Evolutionary conservation across 441 rosid species (phyloP).

Genomic region (Omphalea diandra): DNA sequence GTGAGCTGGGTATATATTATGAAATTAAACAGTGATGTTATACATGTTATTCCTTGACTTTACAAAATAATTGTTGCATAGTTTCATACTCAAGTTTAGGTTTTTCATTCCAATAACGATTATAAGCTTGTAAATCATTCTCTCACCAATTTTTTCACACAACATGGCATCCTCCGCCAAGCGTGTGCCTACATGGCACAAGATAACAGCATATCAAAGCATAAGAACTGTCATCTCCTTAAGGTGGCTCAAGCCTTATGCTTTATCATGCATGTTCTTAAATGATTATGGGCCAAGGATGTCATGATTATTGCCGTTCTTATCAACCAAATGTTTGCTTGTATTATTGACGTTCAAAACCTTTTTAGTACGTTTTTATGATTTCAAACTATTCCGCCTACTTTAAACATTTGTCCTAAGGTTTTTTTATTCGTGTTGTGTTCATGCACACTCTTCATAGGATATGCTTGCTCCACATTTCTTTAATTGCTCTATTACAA

Average conservation of each 20-base stretch:
- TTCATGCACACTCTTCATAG: neutral
- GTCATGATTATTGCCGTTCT: neutral
- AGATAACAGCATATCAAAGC: neutral
- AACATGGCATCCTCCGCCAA: constrained; percentile 2
- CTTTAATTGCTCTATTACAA: too few species aligned
- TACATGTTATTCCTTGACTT: neutral
- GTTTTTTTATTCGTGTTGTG: neutral
- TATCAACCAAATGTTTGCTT: neutral
- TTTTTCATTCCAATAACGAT: constrained; percentile 4
- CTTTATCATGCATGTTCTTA: constrained; percentile 7
- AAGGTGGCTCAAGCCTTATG: neutral
- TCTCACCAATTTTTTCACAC: neutral
- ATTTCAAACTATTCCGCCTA: constrained; percentile 1
- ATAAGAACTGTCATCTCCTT: neutral
- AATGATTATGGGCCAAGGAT: neutral
- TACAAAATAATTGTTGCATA: neutral
- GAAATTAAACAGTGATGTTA: constrained; percentile 6
- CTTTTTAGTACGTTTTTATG: neutral
- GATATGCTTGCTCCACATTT: constrained; percentile 9
- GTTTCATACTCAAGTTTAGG: neutral
- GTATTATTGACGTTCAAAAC: neutral
- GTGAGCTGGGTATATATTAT: neutral
- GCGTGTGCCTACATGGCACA: neutral
- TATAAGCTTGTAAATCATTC: neutral
- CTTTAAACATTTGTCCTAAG: neutral